Base-by-base conservation (phyloP, 2,329 filamentous ascomycete species). In the Ilyonectria destructans region DNA sequence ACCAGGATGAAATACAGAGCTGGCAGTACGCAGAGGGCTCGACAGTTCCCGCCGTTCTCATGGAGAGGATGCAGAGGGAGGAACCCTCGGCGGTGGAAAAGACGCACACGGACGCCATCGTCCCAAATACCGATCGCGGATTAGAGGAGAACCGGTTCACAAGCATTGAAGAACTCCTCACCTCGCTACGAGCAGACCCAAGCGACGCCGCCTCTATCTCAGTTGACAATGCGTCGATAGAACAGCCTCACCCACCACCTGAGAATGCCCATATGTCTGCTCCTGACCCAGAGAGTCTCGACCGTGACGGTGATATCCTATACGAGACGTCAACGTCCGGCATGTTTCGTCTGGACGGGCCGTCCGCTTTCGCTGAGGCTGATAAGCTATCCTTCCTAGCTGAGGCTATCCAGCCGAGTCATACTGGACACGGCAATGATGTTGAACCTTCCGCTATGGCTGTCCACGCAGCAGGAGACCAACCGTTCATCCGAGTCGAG, bases 21-120 rank as follows among this genome's bases (percentile, higher is more conserved):
- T 65, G 62, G 62, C 35, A 40, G 13, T 59, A 59, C 40, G 48
- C 62, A 3, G 56, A 59, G 17, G 48, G 56, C 58, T 61, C 57
- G 2, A 51, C 7, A n/a, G 58, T 62, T 26, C 63, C 63, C 8
- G 6, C 21, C 13, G 19, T 48, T n/a, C 19, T 61, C 48, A 57
- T 59, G 46, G 56, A 60, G 26, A 21, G 49, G 15, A 57, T 60
- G 62, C 56, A 61, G 23, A 26, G 62, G n/a, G n/a, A n/a, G n/a
- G n/a, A n/a, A n/a, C n/a, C n/a, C n/a, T n/a, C n/a, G n/a, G n/a
- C n/a, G n/a, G 37, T 23, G 19, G 62, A 65, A 26, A 65, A 61
- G 55, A 65, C 62, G 10, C 33, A 58, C 10, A 40, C 35, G 12
- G 35, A 40, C 35, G 3, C 35, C 12, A 40, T 40, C 35, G 35